Conservation (phyloP, 495 filamentous ascomycete species). For the Cairneyella variabilis region DNA sequence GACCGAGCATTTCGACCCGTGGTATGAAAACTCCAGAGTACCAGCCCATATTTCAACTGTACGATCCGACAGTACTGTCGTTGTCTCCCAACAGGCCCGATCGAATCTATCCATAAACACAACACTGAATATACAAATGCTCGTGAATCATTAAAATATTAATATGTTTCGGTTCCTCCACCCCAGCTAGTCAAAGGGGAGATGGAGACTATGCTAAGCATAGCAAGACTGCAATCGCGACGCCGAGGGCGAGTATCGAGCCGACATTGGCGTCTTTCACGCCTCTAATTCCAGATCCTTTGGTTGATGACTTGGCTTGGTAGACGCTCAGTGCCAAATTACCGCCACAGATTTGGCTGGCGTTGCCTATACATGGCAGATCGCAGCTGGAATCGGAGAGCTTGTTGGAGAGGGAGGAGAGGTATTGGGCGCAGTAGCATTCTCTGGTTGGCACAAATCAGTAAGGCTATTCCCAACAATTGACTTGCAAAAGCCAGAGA, state of each 20-base stretch:
- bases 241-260: constrained; percentile 19
- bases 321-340: constrained; percentile 35
- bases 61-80: neutral
- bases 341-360: constrained; percentile 41
- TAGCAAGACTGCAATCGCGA: constrained; percentile 17
- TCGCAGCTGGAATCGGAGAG: constrained; percentile 37
- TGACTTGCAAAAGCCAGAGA: neutral
- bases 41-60: neutral
- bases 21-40: constrained; percentile 2
- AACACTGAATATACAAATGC: neutral
- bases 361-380: constrained; percentile 40
- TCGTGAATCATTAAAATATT: constrained; percentile 7
- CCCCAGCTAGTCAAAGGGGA: no score
- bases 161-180: neutral
- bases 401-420: constrained; percentile 31
- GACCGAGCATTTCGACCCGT: no score
- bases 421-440: constrained; percentile 44
- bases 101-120: no score
- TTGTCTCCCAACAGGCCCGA: neutral
- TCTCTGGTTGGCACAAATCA: constrained; percentile 28
- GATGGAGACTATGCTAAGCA: constrained; percentile 17
- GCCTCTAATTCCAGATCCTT: constrained; percentile 6
- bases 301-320: constrained; percentile 12
- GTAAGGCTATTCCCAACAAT: neutral
- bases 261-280: constrained; percentile 8